Base-by-base conservation (phyloP, 768 basidiomycete species). In the Rhodotorula diobovata region DNA sequence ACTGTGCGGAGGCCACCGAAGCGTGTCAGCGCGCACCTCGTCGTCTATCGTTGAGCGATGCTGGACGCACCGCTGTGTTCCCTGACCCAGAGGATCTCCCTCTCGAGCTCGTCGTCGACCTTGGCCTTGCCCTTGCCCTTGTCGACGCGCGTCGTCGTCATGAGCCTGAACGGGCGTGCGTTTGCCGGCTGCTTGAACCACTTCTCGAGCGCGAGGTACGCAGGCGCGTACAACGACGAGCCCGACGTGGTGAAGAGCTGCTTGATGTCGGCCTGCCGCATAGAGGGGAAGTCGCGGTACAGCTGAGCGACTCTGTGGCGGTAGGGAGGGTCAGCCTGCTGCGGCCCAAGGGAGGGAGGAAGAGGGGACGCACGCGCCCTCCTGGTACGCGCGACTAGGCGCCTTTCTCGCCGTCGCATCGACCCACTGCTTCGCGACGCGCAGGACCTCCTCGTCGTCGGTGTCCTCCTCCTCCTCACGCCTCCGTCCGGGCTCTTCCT, bases 181-280 rank as follows among this genome's bases (percentile, higher is more conserved):
- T 32, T 48, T 12, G 41, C 58, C 5, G 54, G 28, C 37, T 54
- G 46, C 21, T 5, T 5, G 6, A 55, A 25, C 28, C 50, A 56
- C 28, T 57, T 30, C 25, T 63, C 51, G 0, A 35, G 28, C 4
- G 55, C 62, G 60, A 74, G 12, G 54, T 59, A 74, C 3, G 76
- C 43, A 20, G 75, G 61, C 5, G 70, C 54, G 57, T 74, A 77
- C 63, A 74, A 72, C 23, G 45, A 57, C 11, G 21, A 45, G 37
- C 62, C 12, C 41, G 55, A 18, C 20, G n/a, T n/a, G n/a, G n/a
- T 20, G 57, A 71, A 71, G 48, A 65, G 35, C 11, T 43, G 39
- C 43, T 68, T 64, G 53, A 77, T n/a, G 63, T 69, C 58, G 14
- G 51, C 6, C 37, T 69, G 63, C 9, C 64, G 64, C 34, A 76